Percentiles rank a stretch among this genome's conserved stretches.
phyloP scores from a whole-genome alignment of 805 yeast genomes.

The Saccharomyces jurei region DNA sequence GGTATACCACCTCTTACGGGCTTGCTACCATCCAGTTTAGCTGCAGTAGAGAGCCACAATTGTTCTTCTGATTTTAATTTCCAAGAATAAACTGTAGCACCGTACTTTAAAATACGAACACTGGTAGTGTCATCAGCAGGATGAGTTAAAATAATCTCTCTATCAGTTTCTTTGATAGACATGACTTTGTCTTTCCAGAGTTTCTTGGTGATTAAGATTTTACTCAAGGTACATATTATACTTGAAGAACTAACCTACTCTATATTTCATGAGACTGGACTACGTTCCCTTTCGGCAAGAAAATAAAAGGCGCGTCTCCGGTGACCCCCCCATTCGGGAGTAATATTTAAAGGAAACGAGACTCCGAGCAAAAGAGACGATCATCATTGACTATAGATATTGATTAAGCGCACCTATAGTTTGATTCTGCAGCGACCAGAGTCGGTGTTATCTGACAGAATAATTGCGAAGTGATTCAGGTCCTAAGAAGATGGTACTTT shows the following conservation, averaged over 20 bases:
- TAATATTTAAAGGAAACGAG: too few species aligned
- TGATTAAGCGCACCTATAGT: too few species aligned
- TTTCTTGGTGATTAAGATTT: neutral
- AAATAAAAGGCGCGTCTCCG: neutral
- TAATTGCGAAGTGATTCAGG: neutral
- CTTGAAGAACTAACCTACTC: neutral
- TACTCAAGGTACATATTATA: neutral
- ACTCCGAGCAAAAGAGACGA: too few species aligned
- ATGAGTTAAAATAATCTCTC: conserved; percentile 51
- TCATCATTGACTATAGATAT: neutral
- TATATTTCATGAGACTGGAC: neutral
- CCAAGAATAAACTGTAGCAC: conserved; percentile 90
- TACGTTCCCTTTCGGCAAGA: neutral
- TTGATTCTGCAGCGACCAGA: too few species aligned
- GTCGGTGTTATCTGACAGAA: neutral
- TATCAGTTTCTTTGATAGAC: conserved; percentile 62
- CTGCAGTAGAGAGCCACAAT: conserved; percentile 71
- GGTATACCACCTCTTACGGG: conserved; percentile 98
- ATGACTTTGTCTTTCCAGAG: conserved; percentile 26
- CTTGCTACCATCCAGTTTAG: conserved; percentile 81
- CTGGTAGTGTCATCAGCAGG: conserved; percentile 44
- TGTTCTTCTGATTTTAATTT: conserved; percentile 61
- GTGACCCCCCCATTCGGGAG: neutral
- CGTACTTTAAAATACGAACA: conserved; percentile 70
- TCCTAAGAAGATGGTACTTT: neutral